Evolutionary conservation across 129 eudicot genomes (phyloP).

Genomic region (Dittrichia graveolens): DNA sequence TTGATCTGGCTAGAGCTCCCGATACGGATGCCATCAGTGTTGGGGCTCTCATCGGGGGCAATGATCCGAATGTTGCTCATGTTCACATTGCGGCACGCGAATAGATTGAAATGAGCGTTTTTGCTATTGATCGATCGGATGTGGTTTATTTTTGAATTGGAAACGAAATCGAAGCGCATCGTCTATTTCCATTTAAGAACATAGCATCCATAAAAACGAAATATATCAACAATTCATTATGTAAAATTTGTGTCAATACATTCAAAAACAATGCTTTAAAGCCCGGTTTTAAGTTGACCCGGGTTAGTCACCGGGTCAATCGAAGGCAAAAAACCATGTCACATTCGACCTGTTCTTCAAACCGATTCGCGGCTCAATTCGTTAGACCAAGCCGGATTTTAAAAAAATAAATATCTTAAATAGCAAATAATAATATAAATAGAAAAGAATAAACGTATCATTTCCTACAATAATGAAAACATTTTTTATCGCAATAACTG

Average conservation of each 20-base stretch:
- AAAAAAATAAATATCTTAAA: no score
- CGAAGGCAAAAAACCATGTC: no score
- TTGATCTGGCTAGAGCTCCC: constrained; percentile 49
- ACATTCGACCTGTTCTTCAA: no score
- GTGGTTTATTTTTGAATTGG: constrained; percentile 43
- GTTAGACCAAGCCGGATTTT: no score
- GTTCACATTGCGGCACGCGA: constrained; percentile 47
- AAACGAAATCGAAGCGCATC: constrained; percentile 60
- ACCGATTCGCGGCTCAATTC: no score
- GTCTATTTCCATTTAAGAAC: constrained; percentile 36
- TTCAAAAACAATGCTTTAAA: no score
- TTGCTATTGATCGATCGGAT: constrained; percentile 57
- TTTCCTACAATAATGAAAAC: background rate
- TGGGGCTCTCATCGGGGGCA: constrained; percentile 52
- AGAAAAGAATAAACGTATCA: background rate
- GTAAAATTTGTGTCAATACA: no score
- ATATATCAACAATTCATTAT: background rate
- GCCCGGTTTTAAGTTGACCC: no score
- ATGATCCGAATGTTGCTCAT: constrained; percentile 40
- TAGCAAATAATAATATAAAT: no score
- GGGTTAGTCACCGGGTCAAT: no score
- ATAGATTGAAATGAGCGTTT: constrained; percentile 54
- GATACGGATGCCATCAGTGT: constrained; percentile 74
- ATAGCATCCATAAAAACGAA: background rate
- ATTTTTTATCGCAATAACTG: constrained; percentile 9